Evolutionary conservation across 2,329 filamentous ascomycete genomes (phyloP).

Genomic region (Emydomyces testavorans): DNA sequence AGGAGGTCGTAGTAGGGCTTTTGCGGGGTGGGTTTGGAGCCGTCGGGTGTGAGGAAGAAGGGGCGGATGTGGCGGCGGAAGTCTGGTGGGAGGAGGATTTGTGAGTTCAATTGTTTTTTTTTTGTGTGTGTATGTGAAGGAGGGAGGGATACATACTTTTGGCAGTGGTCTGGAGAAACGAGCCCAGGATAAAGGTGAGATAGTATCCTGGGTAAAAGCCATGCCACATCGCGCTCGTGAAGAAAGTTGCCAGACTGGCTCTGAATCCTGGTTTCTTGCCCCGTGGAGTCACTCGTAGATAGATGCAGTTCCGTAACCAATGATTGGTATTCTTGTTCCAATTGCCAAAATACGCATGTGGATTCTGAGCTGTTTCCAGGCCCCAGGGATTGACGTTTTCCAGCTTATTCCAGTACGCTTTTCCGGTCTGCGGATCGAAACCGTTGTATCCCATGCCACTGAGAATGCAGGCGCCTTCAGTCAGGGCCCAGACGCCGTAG

Average conservation of each 20-base stretch:
- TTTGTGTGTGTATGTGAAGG: background rate
- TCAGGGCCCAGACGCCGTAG: conserved; percentile 89
- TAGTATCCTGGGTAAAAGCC: conserved; percentile 98
- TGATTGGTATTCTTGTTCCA: conserved; percentile 99
- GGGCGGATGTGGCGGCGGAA: conserved; percentile 80
- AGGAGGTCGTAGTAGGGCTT: conserved; percentile 82
- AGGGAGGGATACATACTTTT: conserved; percentile 59
- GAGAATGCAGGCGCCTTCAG: conserved; percentile 88
- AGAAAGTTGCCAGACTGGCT: conserved; percentile 85
- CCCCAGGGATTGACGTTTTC: conserved; percentile 79
- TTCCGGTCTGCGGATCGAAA: conserved; percentile 70
- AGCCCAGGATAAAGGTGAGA: conserved; percentile 75
- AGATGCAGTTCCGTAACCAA: conserved; percentile 93
- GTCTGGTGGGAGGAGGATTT: conserved; percentile 43
- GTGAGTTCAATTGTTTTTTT: background rate
- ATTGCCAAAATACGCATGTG: conserved; percentile 75
- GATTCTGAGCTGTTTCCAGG: conserved; percentile 85
- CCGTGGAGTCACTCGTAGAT: conserved; percentile 84
- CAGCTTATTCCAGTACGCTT: conserved; percentile 78
- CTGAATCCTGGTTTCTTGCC: conserved; percentile 95
- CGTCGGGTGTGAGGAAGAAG: conserved; percentile 76
- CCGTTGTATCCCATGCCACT: conserved; percentile 91
- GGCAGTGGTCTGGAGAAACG: conserved; percentile 81
- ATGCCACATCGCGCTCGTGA: conserved; percentile 93
- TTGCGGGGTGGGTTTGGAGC: conserved; percentile 52